phyloP scores from a whole-genome alignment of 2,329 filamentous ascomycete genomes.

The Ilyonectria mors-panacis region DNA sequence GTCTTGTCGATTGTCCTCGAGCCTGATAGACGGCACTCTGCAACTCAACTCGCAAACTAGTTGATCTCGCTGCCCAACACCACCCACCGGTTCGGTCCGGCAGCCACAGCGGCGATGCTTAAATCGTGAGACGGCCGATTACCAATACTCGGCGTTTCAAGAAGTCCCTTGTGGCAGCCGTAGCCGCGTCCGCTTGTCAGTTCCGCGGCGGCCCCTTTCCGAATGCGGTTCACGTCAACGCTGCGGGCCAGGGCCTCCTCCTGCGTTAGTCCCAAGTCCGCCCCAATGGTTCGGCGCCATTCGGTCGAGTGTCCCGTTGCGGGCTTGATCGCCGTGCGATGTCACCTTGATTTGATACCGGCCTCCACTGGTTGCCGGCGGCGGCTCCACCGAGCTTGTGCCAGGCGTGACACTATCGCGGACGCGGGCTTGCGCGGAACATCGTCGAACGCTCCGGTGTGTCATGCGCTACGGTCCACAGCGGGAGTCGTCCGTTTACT shows the following conservation, averaged over 20 bases:
- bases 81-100: too few relatives aligned
- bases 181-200: neutral
- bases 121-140: too few relatives aligned
- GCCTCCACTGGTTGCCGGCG: neutral
- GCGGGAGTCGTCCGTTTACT: neutral
- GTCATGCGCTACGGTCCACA: neutral
- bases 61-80: too few relatives aligned
- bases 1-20: too few relatives aligned
- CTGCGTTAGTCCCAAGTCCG: neutral
- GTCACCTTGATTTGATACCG: neutral
- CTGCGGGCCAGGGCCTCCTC: neutral
- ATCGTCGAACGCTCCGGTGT: neutral
- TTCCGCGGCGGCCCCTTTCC: neutral
- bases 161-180: too few relatives aligned
- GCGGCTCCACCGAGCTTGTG: neutral
- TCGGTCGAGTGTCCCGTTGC: neutral
- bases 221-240: neutral
- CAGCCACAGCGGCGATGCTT: too few relatives aligned
- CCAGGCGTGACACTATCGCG: neutral
- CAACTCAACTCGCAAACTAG: too few relatives aligned
- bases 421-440: neutral
- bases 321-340: neutral
- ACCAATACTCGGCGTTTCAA: too few relatives aligned
- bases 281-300: neutral
- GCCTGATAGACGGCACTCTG: too few relatives aligned